Base-by-base conservation (phyloP, 805 yeast species). In the Saccharomycopsis vini region DNA sequence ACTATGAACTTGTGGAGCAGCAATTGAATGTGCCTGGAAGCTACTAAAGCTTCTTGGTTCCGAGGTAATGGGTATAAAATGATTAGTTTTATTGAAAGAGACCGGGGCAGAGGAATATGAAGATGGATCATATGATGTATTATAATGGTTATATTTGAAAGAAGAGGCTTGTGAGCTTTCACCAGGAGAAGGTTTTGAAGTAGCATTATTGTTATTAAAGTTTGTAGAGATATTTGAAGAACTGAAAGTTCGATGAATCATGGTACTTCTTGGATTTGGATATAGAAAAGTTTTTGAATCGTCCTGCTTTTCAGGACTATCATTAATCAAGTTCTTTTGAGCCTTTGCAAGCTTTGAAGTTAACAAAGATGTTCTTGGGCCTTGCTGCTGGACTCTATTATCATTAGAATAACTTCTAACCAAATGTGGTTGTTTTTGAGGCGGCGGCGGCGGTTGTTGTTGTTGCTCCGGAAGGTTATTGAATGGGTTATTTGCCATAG, bases 41-140 rank as follows among this genome's bases (percentile, higher is more conserved):
- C 44, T 26, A 19, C 15, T 20, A 15, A 28, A 36, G 12, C 29
- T n/a, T 20, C 29, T 28, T 10, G 32, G 20, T 6, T 31, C 34
- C 5, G 45, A 15, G n/a, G 20, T 9, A 19, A 61, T 48, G 3
- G 52, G 53, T 15, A 37, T 41, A 42, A 40, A 45, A 47, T 40
- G 42, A 39, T 51, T 23, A 56, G 61, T 3, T 53, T 50, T 7
- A 58, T 43, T 43, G 6, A 46, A 30, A 5, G 43, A 38, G 51
- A 38, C 55, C 49, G 20, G 62, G 52, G 43, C 60, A 58, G 16
- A 68, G 59, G 69, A 60, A 47, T 68, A 68, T 2, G 72, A 71
- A 10, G 71, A 62, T 37, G 36, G 24, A 28, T 29, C 18, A 13
- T 24, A 16, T n/a, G 29, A 3, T 16, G 19, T 20, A 30, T 16